phyloP scores from a whole-genome alignment of 2,329 filamentous ascomycete genomes.

The Escovopsis weberi region DNA sequence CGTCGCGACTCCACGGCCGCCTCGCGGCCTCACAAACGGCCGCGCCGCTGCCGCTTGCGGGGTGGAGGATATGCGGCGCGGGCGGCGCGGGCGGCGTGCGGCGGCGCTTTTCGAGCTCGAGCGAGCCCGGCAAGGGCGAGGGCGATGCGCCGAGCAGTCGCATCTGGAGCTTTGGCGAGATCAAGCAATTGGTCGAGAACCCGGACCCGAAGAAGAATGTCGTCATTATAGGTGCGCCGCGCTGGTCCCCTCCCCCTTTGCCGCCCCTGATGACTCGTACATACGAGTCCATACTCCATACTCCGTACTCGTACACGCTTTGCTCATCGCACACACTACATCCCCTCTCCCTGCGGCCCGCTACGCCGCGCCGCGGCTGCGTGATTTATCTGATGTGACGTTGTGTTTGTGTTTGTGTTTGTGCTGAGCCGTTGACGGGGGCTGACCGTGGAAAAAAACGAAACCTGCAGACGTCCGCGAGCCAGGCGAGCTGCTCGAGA shows the following conservation, averaged over 20 bases:
- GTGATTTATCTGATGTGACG: too few species aligned
- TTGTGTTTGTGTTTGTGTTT: background rate
- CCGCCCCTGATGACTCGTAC: too few species aligned
- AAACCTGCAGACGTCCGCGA: constrained; percentile 50
- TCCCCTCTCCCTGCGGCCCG: too few species aligned
- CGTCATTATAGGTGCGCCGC: constrained; percentile 32
- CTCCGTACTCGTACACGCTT: too few species aligned
- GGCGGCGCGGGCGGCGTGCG: constrained; percentile 3
- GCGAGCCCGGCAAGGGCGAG: background rate
- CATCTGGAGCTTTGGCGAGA: constrained; percentile 30
- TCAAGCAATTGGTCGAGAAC: constrained; percentile 3
- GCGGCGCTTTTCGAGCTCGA: constrained; percentile 13
- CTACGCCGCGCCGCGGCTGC: too few species aligned
- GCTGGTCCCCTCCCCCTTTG: too few species aligned
- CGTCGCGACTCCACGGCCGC: background rate
- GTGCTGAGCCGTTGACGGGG: background rate
- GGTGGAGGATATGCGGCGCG: background rate
- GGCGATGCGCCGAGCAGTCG: constrained; percentile 12
- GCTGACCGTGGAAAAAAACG: too few species aligned
- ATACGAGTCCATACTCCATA: too few species aligned
- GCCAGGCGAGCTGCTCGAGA: constrained; percentile 46
- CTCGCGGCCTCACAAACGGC: background rate
- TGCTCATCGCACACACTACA: too few species aligned
- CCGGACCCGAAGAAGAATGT: constrained; percentile 12
- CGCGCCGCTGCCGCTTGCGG: background rate